Conservation (phyloP, 805 yeast genomes). For the Sungouiozyma ichnusensis region DNA sequence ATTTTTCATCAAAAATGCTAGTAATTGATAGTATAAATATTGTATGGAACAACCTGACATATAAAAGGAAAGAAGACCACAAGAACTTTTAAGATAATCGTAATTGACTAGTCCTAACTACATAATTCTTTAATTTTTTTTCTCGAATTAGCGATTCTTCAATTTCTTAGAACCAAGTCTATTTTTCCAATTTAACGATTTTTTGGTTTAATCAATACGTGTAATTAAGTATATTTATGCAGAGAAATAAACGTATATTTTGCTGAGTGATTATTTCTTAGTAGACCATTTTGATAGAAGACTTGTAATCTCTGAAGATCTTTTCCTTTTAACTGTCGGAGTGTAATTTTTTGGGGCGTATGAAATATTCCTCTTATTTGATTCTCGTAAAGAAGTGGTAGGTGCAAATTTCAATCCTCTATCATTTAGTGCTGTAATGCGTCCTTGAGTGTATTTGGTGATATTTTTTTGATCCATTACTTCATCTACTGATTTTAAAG, state of each 20-base stretch:
- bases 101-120: too few relatives aligned
- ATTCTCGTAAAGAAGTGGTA: background rate
- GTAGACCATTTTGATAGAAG: background rate
- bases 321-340: background rate
- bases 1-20: background rate
- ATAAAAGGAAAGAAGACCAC: too few relatives aligned
- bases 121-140: too few relatives aligned
- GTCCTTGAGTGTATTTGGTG: background rate
- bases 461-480: constrained; percentile 12
- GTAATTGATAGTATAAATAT: too few relatives aligned
- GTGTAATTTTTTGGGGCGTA: background rate
- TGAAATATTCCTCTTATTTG: background rate
- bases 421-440: background rate
- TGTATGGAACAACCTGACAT: too few relatives aligned
- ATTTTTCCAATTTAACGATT: too few relatives aligned
- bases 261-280: background rate
- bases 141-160: too few relatives aligned
- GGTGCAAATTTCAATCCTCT: constrained; percentile 3
- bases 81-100: too few relatives aligned
- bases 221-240: too few relatives aligned
- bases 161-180: too few relatives aligned
- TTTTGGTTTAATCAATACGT: too few relatives aligned
- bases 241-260: too few relatives aligned
- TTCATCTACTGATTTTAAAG: constrained; percentile 30
- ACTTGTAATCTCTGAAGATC: background rate